Evolutionary conservation across 768 basidiomycete species (phyloP).

Genomic region (Agaricus subrufescens): DNA sequence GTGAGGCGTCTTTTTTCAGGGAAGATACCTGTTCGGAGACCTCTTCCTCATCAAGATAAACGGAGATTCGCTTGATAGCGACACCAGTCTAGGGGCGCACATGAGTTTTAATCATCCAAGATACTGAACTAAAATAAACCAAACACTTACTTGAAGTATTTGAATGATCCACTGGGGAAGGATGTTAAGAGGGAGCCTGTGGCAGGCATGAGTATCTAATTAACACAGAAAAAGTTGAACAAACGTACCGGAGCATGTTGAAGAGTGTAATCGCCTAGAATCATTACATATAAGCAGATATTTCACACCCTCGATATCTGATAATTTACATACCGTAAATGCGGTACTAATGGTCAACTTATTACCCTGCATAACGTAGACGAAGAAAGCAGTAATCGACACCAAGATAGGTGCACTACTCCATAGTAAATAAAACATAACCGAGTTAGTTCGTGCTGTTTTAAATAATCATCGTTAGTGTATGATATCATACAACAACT

Average conservation of each 20-base stretch:
- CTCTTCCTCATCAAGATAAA: constrained; percentile 68
- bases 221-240: neutral
- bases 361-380: constrained; percentile 66
- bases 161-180: constrained; percentile 80
- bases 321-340: constrained; percentile 59
- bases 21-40: constrained; percentile 63
- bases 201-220: neutral
- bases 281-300: neutral
- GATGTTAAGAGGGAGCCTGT: constrained; percentile 65
- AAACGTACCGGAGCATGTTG: constrained; percentile 68
- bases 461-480: neutral
- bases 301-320: neutral
- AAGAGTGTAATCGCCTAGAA: constrained; percentile 73
- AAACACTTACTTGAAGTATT: constrained; percentile 49
- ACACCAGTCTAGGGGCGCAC: constrained; percentile 43
- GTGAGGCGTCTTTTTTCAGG: constrained; percentile 37
- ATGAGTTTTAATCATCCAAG: neutral
- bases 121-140: neutral
- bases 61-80: constrained; percentile 61
- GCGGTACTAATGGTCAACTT: constrained; percentile 75
- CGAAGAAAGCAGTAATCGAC: constrained; percentile 75
- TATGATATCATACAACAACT: neutral
- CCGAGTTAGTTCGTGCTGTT: constrained; percentile 63
- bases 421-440: constrained; percentile 74
- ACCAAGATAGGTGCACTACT: constrained; percentile 72